Conservation (phyloP, 1,284 basidiomycete species). For the Ustilago curta region DNA sequence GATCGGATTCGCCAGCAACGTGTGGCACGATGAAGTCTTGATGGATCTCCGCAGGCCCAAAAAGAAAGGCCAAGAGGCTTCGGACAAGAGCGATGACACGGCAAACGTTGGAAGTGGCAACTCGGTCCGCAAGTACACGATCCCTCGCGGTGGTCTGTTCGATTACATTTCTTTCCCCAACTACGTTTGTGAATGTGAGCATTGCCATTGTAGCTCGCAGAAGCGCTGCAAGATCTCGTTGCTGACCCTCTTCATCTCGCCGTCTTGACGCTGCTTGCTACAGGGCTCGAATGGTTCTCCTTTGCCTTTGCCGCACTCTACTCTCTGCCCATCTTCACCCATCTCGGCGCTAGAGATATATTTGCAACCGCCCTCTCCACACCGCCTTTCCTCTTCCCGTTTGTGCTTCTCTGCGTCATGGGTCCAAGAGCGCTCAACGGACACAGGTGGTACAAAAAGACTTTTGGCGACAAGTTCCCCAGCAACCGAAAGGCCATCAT, state of each 20-base stretch:
- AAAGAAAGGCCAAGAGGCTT: slow-evolving; percentile 7
- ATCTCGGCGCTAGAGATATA: slow-evolving; percentile 25
- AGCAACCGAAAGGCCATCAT: slow-evolving; percentile 76
- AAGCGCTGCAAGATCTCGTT: neutral
- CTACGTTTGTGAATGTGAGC: slow-evolving; percentile 83
- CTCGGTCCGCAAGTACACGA: slow-evolving; percentile 76
- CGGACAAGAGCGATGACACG: neutral
- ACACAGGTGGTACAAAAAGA: slow-evolving; percentile 82
- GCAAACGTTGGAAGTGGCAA: slow-evolving; percentile 54
- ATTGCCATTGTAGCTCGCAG: neutral
- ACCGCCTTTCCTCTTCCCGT: slow-evolving; percentile 74
- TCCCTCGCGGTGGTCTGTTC: slow-evolving; percentile 85
- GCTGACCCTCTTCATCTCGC: neutral
- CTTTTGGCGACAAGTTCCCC: slow-evolving; percentile 77
- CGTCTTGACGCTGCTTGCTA: neutral
- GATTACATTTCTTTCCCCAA: slow-evolving; percentile 87
- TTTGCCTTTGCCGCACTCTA: slow-evolving; percentile 60
- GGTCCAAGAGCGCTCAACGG: slow-evolving; percentile 81
- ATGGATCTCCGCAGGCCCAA: slow-evolving; percentile 73
- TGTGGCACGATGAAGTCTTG: slow-evolving; percentile 88
- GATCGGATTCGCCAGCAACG: slow-evolving; percentile 80
- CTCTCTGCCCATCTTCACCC: slow-evolving; percentile 50
- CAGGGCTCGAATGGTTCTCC: slow-evolving; percentile 68
- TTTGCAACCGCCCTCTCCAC: slow-evolving; percentile 44
- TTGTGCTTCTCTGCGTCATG: slow-evolving; percentile 80